A percentile compares a stretch with the other conserved stretches of the same genome.
Evolutionary conservation across 768 basidiomycete genomes (phyloP).

Genomic region (Leccinellum rugosiceps): DNA sequence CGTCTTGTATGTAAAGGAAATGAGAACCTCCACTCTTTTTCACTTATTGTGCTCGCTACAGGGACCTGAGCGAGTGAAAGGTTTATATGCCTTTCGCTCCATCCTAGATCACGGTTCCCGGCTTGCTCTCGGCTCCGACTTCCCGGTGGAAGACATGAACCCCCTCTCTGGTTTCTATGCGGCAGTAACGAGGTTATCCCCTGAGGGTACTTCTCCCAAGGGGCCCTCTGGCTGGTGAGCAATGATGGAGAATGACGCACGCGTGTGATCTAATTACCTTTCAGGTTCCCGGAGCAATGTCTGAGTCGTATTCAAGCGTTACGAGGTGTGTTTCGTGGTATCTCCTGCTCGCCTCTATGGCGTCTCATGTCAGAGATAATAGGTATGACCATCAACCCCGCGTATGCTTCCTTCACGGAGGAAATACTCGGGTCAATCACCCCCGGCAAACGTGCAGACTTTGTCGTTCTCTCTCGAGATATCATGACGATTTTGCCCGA

Average conservation of each 20-base stretch:
- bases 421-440: constrained; percentile 69
- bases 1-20: constrained; percentile 54
- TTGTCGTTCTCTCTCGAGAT: constrained; percentile 78
- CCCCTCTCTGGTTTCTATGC: constrained; percentile 85
- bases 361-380: not conserved
- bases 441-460: constrained; percentile 80
- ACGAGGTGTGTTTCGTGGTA: constrained; percentile 43
- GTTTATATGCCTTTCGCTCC: constrained; percentile 83
- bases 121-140: constrained; percentile 84
- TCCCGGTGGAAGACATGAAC: constrained; percentile 85
- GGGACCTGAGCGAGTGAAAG: constrained; percentile 83
- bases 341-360: not conserved
- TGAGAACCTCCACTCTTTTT: not conserved
- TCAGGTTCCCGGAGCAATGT: constrained; percentile 80
- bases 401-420: constrained; percentile 85
- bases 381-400: constrained; percentile 88
- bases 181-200: constrained; percentile 73
- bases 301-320: constrained; percentile 76
- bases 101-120: constrained; percentile 60
- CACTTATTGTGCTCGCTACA: constrained; percentile 18
- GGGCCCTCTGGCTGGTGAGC: constrained; percentile 80
- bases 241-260: not conserved
- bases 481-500: constrained; percentile 64
- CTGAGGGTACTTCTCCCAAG: constrained; percentile 73
- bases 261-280: not conserved